Evolutionary conservation across 2,329 filamentous ascomycete species (phyloP).

Genomic region (Fusarium nelsonii): DNA sequence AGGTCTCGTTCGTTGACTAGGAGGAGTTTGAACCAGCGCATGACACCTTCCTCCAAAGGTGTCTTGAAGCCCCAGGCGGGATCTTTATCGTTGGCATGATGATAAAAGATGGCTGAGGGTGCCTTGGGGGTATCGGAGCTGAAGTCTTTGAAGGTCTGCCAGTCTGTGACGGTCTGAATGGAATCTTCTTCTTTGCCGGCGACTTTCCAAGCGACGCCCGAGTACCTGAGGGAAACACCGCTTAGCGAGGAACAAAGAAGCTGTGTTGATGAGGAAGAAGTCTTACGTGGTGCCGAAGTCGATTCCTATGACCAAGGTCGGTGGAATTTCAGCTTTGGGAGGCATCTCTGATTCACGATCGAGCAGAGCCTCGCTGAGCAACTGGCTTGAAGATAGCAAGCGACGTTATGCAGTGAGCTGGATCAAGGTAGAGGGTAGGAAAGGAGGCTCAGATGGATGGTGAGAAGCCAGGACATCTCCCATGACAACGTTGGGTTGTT

Average conservation of each 20-base stretch:
- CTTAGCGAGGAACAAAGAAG: slow-evolving; percentile 5
- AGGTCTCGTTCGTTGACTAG: slow-evolving; percentile 55
- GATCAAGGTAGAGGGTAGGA: neutral
- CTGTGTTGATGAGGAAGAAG: rapidly evolving
- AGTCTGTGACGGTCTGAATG: slow-evolving; percentile 51
- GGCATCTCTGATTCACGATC: neutral
- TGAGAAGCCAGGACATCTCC: neutral
- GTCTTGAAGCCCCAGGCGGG: slow-evolving; percentile 53
- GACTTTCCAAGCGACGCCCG: slow-evolving; percentile 57
- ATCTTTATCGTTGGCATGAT: neutral
- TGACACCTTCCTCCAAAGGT: slow-evolving; percentile 28
- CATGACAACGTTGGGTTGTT: neutral
- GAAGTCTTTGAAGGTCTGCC: slow-evolving; percentile 39
- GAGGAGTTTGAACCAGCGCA: slow-evolving; percentile 60
- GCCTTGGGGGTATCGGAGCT: slow-evolving; percentile 52
- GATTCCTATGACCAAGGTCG: slow-evolving; percentile 27
- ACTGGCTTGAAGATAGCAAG: no score
- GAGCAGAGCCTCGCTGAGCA: neutral
- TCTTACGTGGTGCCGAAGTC: slow-evolving; percentile 37
- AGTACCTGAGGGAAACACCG: slow-evolving; percentile 49
- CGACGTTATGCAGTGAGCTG: neutral
- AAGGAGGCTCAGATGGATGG: neutral
- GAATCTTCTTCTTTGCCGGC: slow-evolving; percentile 39
- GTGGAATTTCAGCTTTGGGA: neutral
- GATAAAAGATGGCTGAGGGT: slow-evolving; percentile 48